These are phyloP conservation scores for Populus trichocarpa DNA, from an alignment of 441 rosid species.

Conservation along the genomic window DNA sequence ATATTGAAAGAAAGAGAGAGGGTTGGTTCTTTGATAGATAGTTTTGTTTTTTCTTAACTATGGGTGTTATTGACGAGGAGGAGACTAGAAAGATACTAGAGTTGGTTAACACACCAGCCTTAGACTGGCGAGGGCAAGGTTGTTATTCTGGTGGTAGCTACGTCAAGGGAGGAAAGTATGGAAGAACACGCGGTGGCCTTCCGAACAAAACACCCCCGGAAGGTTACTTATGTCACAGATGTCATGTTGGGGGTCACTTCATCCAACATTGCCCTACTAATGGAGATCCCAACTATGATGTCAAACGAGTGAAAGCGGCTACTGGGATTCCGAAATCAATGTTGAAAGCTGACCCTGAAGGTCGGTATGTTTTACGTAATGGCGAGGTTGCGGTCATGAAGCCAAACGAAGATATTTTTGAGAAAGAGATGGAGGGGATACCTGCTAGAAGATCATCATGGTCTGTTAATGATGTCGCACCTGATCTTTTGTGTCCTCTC, in stretches of 20 bases:
- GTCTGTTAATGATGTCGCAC: constrained; percentile 63
- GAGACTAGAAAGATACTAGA: background rate
- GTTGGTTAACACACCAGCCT: background rate
- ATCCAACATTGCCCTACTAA: constrained; percentile 92
- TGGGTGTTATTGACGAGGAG: background rate
- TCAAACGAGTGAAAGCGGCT: constrained; percentile 60
- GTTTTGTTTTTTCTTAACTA: too few relatives aligned
- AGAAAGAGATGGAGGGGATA: constrained; percentile 65
- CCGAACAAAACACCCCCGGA: constrained; percentile 63
- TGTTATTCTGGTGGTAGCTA: background rate
- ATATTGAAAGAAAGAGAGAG: background rate
- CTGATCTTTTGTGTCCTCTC: constrained; percentile 73
- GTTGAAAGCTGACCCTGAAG: constrained; percentile 71
- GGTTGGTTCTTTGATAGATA: background rate
- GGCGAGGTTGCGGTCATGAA: constrained; percentile 68
- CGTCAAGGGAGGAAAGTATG: background rate
- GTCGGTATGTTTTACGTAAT: constrained; percentile 64
- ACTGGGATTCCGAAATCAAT: constrained; percentile 76
- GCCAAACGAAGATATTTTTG: constrained; percentile 73
- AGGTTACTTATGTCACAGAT: constrained; percentile 84
- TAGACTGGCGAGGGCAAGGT: background rate
- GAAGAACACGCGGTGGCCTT: background rate
- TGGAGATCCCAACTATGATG: constrained; percentile 77
- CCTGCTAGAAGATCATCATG: constrained; percentile 39
- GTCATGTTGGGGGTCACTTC: constrained; percentile 69